Conservation (phyloP, 2,329 filamentous ascomycete species). For the Fusarium austroafricanum region DNA sequence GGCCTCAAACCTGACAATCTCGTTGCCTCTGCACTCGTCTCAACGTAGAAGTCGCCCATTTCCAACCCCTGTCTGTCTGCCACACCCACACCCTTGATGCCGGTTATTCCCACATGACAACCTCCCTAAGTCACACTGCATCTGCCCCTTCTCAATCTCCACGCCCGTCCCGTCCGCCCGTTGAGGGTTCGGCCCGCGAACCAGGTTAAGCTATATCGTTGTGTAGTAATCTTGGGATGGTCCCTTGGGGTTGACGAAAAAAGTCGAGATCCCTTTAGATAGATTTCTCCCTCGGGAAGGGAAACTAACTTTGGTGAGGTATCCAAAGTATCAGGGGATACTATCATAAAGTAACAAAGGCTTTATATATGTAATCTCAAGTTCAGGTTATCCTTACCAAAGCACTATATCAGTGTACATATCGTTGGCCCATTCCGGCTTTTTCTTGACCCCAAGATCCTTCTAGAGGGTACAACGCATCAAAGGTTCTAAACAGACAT, state of each 20-base stretch:
- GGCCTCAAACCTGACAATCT: conserved; percentile 13
- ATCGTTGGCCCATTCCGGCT: neutral
- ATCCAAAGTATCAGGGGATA: no score
- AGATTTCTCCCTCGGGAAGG: no score
- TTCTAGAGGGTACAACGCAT: conserved; percentile 6
- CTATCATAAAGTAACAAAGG: no score
- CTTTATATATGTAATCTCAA: no score
- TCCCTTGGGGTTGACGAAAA: neutral
- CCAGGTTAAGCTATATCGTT: conserved; percentile 22
- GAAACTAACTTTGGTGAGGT: no score
- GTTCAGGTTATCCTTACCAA: no score
- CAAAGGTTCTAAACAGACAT: conserved; percentile 6
- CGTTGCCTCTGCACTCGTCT: conserved; percentile 25
- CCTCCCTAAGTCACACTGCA: conserved; percentile 22
- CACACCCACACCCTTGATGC: conserved; percentile 18
- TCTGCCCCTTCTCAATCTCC: neutral
- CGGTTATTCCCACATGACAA: conserved; percentile 36
- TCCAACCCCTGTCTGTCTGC: conserved; percentile 20
- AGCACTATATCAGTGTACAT: no score
- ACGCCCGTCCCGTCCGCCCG: conserved; percentile 22
- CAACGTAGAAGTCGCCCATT: conserved; percentile 30
- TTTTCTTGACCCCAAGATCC: neutral
- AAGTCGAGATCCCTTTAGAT: neutral
- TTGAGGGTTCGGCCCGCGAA: conserved; percentile 30
- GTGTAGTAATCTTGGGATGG: neutral